These are phyloP conservation scores for Eleusine indica DNA, from an alignment of 176 grass and related monocot species.

Conservation along the genomic window DNA sequence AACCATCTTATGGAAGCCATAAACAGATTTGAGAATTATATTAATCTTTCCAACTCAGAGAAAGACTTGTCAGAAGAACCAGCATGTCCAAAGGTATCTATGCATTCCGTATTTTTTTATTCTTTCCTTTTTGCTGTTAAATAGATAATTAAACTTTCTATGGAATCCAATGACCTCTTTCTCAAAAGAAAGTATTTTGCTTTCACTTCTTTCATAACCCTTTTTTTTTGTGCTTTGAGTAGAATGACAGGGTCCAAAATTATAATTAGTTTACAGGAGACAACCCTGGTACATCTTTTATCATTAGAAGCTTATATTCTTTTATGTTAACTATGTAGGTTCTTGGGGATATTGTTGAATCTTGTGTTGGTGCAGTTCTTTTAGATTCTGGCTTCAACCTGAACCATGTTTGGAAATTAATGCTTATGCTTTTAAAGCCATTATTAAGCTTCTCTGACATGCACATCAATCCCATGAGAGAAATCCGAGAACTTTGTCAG, in stretches of 20 bases:
- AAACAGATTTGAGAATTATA: constrained; percentile 71
- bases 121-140: not conserved
- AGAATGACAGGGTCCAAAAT: constrained; percentile 4
- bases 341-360: constrained; percentile 97
- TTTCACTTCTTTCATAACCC: not conserved
- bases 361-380: constrained; percentile 90
- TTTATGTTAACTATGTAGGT: constrained; percentile 59
- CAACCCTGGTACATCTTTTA: constrained; percentile 29
- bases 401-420: constrained; percentile 73
- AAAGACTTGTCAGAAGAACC: constrained; percentile 83
- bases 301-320: constrained; percentile 32
- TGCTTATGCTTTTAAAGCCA: constrained; percentile 69
- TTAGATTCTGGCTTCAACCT: constrained; percentile 82
- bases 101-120: constrained; percentile 4
- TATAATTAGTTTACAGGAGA: constrained; percentile 8
- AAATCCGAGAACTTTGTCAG: constrained; percentile 87
- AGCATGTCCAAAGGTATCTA: constrained; percentile 83
- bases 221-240: constrained; percentile 20
- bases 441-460: constrained; percentile 66
- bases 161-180: not conserved
- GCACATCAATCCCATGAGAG: constrained; percentile 78
- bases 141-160: not conserved
- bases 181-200: not conserved
- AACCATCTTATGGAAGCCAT: constrained; percentile 55
- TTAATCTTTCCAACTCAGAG: constrained; percentile 65